Evolutionary conservation across 345 rosid species (phyloP).

Genomic region (Acer yangbiense): DNA sequence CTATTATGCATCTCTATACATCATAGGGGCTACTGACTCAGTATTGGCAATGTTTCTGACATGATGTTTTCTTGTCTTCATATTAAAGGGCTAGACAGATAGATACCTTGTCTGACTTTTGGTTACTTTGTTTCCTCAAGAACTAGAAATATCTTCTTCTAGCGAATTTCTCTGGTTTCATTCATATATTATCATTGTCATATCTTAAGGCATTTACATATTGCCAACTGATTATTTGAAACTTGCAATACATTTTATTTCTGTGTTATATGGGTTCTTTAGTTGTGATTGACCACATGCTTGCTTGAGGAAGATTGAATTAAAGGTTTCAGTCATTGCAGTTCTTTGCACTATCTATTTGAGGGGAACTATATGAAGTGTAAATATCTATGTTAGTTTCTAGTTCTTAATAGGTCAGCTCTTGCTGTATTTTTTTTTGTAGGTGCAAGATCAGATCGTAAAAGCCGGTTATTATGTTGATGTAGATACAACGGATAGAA

Average conservation of each 20-base stretch:
- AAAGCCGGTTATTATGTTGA: conserved; percentile 80
- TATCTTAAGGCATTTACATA: background rate
- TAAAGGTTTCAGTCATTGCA: background rate
- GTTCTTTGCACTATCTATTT: background rate
- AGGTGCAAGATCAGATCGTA: conserved; percentile 70
- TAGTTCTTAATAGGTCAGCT: conserved; percentile 8
- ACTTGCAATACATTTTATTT: background rate
- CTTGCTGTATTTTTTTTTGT: conserved; percentile 20
- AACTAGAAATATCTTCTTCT: background rate
- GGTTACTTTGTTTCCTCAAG: background rate
- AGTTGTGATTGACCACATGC: background rate
- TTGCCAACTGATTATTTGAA: background rate
- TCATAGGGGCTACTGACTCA: background rate
- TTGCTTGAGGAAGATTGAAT: background rate
- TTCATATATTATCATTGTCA: too few species aligned
- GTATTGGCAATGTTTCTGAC: background rate
- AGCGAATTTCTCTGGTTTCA: background rate
- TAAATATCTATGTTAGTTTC: background rate
- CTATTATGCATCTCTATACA: background rate
- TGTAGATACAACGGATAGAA: conserved; percentile 75
- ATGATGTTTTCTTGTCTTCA: background rate
- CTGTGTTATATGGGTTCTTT: background rate
- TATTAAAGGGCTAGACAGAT: background rate
- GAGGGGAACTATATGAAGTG: background rate
- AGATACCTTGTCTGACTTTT: background rate